These are phyloP conservation scores for Penicillium canescens DNA, from an alignment of 495 filamentous ascomycete genomes.

Conservation along the genomic window DNA sequence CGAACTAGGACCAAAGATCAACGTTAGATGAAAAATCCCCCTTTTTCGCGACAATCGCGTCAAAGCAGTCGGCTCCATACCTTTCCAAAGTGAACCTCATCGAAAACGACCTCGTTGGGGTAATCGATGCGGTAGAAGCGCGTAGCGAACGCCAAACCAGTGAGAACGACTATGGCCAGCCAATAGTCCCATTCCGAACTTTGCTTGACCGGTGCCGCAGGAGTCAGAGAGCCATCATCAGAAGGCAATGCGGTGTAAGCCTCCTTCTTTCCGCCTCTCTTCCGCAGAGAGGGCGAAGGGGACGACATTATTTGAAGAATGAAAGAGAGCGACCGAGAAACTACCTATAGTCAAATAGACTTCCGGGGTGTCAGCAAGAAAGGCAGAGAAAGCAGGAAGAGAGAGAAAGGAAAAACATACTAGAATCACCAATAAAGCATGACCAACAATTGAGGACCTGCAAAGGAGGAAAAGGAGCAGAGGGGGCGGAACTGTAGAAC, in stretches of 20 bases:
- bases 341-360: slow-evolving; percentile 38
- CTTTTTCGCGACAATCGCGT: slow-evolving; percentile 3
- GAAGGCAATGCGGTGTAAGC: slow-evolving; percentile 29
- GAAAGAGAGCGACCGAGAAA: slow-evolving; percentile 37
- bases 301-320: slow-evolving; percentile 37
- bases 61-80: slow-evolving; percentile 47
- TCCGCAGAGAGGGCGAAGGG: slow-evolving; percentile 48
- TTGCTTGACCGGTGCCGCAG: slow-evolving; percentile 25
- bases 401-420: slow-evolving; percentile 13
- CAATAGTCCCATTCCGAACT: slow-evolving; percentile 80
- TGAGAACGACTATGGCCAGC: slow-evolving; percentile 75
- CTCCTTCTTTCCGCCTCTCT: slow-evolving; percentile 52
- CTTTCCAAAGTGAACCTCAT: slow-evolving; percentile 99
- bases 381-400: neutral
- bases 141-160: slow-evolving; percentile 80
- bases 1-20: slow-evolving; percentile 60
- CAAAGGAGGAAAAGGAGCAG: slow-evolving; percentile 12
- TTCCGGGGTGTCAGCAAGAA: slow-evolving; percentile 16
- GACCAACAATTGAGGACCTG: slow-evolving; percentile 14
- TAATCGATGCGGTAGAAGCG: slow-evolving; percentile 94
- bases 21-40: slow-evolving; percentile 16
- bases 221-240: slow-evolving; percentile 27
- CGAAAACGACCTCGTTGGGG: slow-evolving; percentile 96
- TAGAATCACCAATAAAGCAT: slow-evolving; percentile 32
- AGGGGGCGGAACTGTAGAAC: neutral